Evolutionary conservation across 2,329 filamentous ascomycete species (phyloP), one percentile per base, ranked within the genome.

Genomic region (Diplocarpon mali): DNA sequence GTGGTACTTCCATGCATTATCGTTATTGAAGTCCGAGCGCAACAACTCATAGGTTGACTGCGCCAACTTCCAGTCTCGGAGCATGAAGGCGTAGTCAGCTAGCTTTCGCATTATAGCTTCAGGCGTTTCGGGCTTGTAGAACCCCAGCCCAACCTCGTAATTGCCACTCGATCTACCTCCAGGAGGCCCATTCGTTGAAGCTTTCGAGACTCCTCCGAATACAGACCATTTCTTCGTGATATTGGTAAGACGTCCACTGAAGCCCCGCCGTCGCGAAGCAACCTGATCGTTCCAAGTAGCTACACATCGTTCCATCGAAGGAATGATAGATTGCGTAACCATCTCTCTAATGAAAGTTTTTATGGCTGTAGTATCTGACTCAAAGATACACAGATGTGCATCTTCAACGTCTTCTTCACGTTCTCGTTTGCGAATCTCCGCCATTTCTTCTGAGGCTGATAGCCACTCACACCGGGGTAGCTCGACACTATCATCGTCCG

Each of bases 271-370:
- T 47, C 86, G 77, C 11, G 93, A 95, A 13, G 90, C 89, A 20
- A 96, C 85, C 63, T 96, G 90, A 57, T 98, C 92, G 59, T 98
- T 98, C 93, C 92, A 98, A 5, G 88, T 72, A 5, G 87, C 83
- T 10, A 94, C 77, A 53, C 85, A 81, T 45, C 90, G 83, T 65
- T 98, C 92, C 93, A 98, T 98, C 34, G 85, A 89, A 1, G 93
- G 92, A 45, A 98, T 74, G 42, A 98, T 80, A 1, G 90, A 96
- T 62, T 96, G 90, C 1, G 85, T 92, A 7, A 95, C 85, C 72
- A 98, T 85, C 63, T 98, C 93, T 28, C 92, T 81, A 48, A 96
- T 78, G 62, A 98, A 93, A 0, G 85, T 85, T 42, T 81, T 82
- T 49, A 98, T 83, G 13, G 88, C 87, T 6, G 85, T 86, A 1